Conservation (phyloP, 371 early-diverging fungal genomes). For the Parasitella parasitica region DNA sequence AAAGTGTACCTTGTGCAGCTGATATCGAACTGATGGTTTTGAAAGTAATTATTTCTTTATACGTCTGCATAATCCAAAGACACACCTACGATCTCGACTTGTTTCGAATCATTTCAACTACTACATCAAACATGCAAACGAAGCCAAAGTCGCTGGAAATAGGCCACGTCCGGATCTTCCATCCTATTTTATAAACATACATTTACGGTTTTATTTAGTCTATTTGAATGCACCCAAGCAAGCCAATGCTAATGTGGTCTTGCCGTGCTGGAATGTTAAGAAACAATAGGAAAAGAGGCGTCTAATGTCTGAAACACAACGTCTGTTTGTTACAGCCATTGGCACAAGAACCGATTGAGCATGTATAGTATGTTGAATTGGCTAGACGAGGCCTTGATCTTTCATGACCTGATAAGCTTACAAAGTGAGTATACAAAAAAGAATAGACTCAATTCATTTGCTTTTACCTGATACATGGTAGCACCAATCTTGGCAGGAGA, state of each 20-base stretch:
- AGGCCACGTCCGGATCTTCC: constrained; percentile 76
- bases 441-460: too few species aligned
- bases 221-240: not conserved
- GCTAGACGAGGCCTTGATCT: not conserved
- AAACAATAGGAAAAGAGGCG: not conserved
- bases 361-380: not conserved
- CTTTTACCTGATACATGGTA: not conserved
- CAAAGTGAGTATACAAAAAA: too few species aligned
- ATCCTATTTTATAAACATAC: too few species aligned
- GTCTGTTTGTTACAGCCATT: not conserved
- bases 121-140: constrained; percentile 60
- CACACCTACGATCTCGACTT: constrained; percentile 66
- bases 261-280: not conserved
- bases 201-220: too few species aligned
- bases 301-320: not conserved
- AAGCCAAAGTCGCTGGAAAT: constrained; percentile 66
- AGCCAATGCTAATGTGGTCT: not conserved
- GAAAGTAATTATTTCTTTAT: too few species aligned
- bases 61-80: too few species aligned
- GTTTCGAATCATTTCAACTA: constrained; percentile 86
- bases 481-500: not conserved
- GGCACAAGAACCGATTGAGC: not conserved
- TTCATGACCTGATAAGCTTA: not conserved
- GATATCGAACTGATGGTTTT: constrained; percentile 49
- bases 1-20: constrained; percentile 61